A percentile compares a stretch with the other conserved stretches of the same genome.
These are phyloP conservation scores for Xylariales sp. DNA, from an alignment of 2,329 filamentous ascomycete species.

Conservation along the genomic window DNA sequence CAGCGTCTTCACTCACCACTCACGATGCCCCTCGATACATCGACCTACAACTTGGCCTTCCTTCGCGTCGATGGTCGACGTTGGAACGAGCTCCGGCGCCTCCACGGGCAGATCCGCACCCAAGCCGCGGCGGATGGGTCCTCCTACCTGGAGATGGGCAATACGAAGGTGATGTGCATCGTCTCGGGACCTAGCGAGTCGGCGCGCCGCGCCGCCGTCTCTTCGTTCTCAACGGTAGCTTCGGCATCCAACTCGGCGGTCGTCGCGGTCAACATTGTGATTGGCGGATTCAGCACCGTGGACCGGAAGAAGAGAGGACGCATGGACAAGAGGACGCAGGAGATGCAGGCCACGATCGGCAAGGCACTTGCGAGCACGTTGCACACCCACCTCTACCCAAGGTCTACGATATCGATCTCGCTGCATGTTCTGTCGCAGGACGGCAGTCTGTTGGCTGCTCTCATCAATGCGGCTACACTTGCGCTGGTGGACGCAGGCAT, in stretches of 20 bases:
- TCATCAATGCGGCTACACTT: slow-evolving; percentile 85
- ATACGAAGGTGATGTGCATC: slow-evolving; percentile 94
- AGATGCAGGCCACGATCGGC: slow-evolving; percentile 75
- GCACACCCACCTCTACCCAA: slow-evolving; percentile 83
- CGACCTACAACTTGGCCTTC: slow-evolving; percentile 82
- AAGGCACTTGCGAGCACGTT: slow-evolving; percentile 72
- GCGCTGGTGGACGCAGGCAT: slow-evolving; percentile 93
- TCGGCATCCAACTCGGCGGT: slow-evolving; percentile 48
- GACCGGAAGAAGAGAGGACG: slow-evolving; percentile 74
- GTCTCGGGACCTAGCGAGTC: slow-evolving; percentile 79
- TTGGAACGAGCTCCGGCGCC: slow-evolving; percentile 93
- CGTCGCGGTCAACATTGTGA: slow-evolving; percentile 74
- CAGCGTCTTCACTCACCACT: background rate
- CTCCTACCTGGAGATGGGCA: slow-evolving; percentile 92
- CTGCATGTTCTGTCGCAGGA: slow-evolving; percentile 88
- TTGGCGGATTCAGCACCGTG: slow-evolving; percentile 83
- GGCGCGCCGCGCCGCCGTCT: slow-evolving; percentile 42
- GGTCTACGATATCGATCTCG: slow-evolving; percentile 76
- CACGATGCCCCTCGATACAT: slow-evolving; percentile 89
- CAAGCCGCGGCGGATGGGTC: slow-evolving; percentile 91
- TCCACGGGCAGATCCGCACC: slow-evolving; percentile 85
- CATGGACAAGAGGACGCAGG: slow-evolving; percentile 73
- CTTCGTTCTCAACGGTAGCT: slow-evolving; percentile 31
- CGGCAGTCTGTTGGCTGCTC: slow-evolving; percentile 82
- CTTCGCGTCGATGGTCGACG: slow-evolving; percentile 78